Conservation (phyloP, 2,329 filamentous ascomycete species). For the Botrytis medusae region DNA sequence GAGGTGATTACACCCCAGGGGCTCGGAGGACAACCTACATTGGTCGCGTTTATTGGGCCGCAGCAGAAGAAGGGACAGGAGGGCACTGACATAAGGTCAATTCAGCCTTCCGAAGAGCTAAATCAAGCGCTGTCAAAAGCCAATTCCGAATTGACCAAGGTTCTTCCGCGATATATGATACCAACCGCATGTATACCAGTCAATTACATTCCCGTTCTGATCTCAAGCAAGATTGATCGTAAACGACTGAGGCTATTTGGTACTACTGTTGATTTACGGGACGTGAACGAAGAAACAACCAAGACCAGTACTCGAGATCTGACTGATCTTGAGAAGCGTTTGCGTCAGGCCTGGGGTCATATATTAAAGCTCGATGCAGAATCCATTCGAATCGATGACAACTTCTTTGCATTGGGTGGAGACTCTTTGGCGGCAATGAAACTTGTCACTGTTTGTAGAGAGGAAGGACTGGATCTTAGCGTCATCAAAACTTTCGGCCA, state of each 20-base stretch:
- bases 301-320: not conserved
- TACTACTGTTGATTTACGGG: not conserved
- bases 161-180: slow-evolving; percentile 41
- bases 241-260: slow-evolving; percentile 40
- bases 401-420: slow-evolving; percentile 44
- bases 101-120: slow-evolving; percentile 11
- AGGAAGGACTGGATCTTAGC: slow-evolving; percentile 40
- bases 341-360: slow-evolving; percentile 27
- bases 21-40: slow-evolving; percentile 38
- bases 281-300: slow-evolving; percentile 3
- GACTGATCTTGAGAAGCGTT: slow-evolving; percentile 21
- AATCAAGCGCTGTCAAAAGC: slow-evolving; percentile 17
- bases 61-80: slow-evolving; percentile 3
- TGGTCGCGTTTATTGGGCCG: slow-evolving; percentile 8
- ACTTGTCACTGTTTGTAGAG: slow-evolving; percentile 44
- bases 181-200: slow-evolving; percentile 40
- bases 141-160: slow-evolving; percentile 34
- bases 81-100: slow-evolving; percentile 9
- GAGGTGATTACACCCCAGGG: slow-evolving; percentile 39
- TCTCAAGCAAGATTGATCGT: slow-evolving; percentile 41
- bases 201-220: slow-evolving; percentile 36
- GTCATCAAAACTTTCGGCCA: slow-evolving; percentile 47
- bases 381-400: slow-evolving; percentile 35
- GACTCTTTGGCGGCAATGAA: slow-evolving; percentile 45
- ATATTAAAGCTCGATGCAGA: slow-evolving; percentile 26